Evolutionary conservation across 2,329 filamentous ascomycete genomes (phyloP).

Genomic region (Orbilia oligospora): DNA sequence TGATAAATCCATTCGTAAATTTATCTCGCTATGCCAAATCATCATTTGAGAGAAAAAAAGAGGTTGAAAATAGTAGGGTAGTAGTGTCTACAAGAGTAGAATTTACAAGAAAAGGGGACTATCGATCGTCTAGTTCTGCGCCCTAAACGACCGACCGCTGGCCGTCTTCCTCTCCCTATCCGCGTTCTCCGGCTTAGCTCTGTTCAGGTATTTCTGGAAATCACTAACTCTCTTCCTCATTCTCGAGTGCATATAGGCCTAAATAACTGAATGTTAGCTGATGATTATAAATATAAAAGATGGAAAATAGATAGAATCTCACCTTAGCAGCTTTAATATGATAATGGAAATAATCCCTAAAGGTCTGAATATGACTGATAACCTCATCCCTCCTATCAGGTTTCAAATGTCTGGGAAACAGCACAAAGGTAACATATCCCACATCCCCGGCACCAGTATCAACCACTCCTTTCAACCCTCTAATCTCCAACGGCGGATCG

Average conservation of each 20-base stretch:
- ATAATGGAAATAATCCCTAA: constrained; percentile 99
- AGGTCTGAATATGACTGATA: constrained; percentile 99
- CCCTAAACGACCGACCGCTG: constrained; percentile 87
- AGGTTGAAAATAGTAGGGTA: background rate
- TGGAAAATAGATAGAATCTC: constrained; percentile 43
- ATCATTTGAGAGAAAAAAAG: background rate
- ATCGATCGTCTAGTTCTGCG: constrained; percentile 43
- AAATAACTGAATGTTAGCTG: background rate
- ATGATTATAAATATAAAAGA: no score
- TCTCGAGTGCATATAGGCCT: constrained; percentile 97
- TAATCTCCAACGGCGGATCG: constrained; percentile 91
- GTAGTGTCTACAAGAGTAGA: background rate
- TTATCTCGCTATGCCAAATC: constrained; percentile 25
- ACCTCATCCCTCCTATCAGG: constrained; percentile 91
- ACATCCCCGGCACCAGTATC: constrained; percentile 82
- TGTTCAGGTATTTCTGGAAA: constrained; percentile 97
- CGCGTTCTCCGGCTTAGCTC: constrained; percentile 93
- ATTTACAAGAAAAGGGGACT: background rate
- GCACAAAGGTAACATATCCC: constrained; percentile 97
- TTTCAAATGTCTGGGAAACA: constrained; percentile 95
- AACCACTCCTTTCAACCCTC: constrained; percentile 86
- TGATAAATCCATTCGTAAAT: constrained; percentile 7
- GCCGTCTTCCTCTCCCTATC: constrained; percentile 95
- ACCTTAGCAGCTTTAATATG: constrained; percentile 99
- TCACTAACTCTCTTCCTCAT: constrained; percentile 98